Evolutionary conservation across 495 filamentous ascomycete genomes (phyloP), one percentile per base, ranked within the genome.

Genomic region (Darksidea phi): DNA sequence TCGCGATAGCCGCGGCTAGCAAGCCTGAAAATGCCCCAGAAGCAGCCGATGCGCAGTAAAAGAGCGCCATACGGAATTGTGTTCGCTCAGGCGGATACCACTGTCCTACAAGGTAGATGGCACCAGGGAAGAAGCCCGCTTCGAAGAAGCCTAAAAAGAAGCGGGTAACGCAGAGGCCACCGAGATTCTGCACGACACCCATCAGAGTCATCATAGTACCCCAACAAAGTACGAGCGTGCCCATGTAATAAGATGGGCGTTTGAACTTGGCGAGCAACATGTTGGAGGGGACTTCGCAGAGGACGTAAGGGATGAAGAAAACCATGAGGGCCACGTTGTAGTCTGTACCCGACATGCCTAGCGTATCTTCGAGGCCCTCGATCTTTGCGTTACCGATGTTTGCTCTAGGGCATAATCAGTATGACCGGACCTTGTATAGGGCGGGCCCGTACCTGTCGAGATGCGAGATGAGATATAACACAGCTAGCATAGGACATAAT

Each of bases 1-100:
- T 26, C 2, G 26, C 61, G 43, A 64, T 64, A 8, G 57, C 61
- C 23, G 43, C 34, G 7, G 81, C 79, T 34, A 86, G 75, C 15
- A 85, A 72, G 18, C 82, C 82, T 7, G 81, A 81, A 67, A 86
- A 85, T 3, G 82, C 83, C 13, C 82, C 82, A 49, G 76, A 77
- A 17, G 83, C 64, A 28, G 83, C 71, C 4, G 83, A 81, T 24
- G 79, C 81, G 37, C 79, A 82, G 73, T 85, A 84, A 70, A 85
- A 85, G 52, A 83, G 49, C 1, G 67, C 72, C 18, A 74, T 70
- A 15, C 73, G 62, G 24, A 54, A 68, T 13, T 76, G 49, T 48
- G 75, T 49, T 58, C 74, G 58, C 23, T 75, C 66, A 24, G 73
- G 57, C 36, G 62, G 65, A 51, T 77, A 75, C 38, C 75, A 77